Evolutionary conservation across 2,329 filamentous ascomycete species (phyloP), one percentile per base, ranked within the genome.

Genomic region (Fusarium caatingaense): DNA sequence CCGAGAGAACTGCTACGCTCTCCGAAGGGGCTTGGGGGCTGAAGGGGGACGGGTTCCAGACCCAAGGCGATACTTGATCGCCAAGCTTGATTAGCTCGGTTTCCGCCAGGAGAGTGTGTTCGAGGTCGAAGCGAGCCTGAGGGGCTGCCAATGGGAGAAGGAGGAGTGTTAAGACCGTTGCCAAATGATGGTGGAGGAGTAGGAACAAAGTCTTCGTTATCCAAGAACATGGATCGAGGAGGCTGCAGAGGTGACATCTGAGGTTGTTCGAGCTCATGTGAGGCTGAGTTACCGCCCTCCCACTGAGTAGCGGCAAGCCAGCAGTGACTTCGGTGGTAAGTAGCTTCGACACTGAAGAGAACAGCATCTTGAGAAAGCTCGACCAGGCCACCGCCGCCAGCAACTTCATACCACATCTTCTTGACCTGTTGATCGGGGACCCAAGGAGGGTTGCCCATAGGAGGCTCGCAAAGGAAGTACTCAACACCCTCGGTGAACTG

Each of bases 391-490:
- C 84, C 85, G 32, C 86, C 85, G 20, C 91, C 93, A 5, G 92
- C 89, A 8, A 92, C 88, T 69, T 91, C 88, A 78, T 92, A 93
- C 91, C 91, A 93, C 74, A 89, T 88, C 81, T 89, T 89, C 72
- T 87, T 86, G 16, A 91, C 86, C 49, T 88, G 83, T 34, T 85
- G 83, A 40, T 88, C 87, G 56, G 91, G 91, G 57, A 90, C 84
- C 93, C 93, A 96, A 1, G 93, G 92, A 0, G 89, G 84, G 57
- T 90, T 89, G 20, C 90, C 91, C 74, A 92, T 87, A 0, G 92
- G 90, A 6, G 92, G 88, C 76, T 93, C 86, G 78, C 92, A 94
- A 28, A 95, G 83, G 82, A 95, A 96, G 80, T 95, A 93, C 78
- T 95, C 93, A 4, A 93, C 91, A 3, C 87, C 90, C 53, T 93